These are phyloP conservation scores for Effrenium voratum DNA, from an alignment of 73 alveolate genomes.

Conservation along the genomic window DNA sequence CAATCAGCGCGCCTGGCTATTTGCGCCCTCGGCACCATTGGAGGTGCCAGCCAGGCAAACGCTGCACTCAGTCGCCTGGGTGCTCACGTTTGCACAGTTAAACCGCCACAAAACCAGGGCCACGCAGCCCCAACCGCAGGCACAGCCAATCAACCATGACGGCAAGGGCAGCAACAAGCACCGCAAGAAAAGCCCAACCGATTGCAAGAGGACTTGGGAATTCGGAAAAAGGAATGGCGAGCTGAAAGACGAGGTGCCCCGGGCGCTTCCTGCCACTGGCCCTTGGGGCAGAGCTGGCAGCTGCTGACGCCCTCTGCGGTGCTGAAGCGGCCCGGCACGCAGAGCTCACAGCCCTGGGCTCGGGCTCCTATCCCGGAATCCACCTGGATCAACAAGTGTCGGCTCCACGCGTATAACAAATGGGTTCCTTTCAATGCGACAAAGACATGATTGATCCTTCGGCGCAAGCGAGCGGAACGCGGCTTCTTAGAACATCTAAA, in stretches of 20 bases:
- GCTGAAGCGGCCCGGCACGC: constrained; percentile 56
- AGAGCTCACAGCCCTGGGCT: constrained; percentile 51
- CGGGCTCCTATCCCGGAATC: no score
- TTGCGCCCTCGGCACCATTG: constrained; percentile 7
- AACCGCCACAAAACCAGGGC: no score
- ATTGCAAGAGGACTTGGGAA: not conserved
- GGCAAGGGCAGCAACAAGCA: not conserved
- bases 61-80: not conserved
- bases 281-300: not conserved
- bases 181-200: not conserved
- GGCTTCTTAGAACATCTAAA: no score
- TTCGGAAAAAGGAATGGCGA: not conserved
- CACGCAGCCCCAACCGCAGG: not conserved
- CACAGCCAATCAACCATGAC: not conserved
- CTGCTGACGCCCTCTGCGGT: not conserved
- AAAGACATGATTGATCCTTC: no score
- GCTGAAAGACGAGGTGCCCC: constrained; percentile 9
- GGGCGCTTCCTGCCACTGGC: constrained; percentile 17
- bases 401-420: no score
- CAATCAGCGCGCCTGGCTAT: not conserved
- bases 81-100: no score
- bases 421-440: no score
- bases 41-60: constrained; percentile 9
- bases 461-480: no score
- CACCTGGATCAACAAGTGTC: no score